Percentiles rank a stretch among this genome's conserved stretches.
Conservation (phyloP, 768 basidiomycete genomes). For the Suillus luteus region DNA sequence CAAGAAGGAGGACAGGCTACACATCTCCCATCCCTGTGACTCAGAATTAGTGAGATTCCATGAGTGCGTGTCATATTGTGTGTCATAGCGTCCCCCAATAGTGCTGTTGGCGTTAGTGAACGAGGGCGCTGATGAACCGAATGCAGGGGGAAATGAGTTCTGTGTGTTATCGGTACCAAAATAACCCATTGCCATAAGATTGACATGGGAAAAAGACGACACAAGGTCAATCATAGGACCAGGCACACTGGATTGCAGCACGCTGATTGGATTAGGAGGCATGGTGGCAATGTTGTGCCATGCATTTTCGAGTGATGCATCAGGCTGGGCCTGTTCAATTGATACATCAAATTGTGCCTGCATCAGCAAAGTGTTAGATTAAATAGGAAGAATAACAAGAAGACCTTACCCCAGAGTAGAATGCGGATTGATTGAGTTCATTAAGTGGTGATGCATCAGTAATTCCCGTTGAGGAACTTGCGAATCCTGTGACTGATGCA, state of each 20-base stretch:
- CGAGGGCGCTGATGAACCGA: not conserved
- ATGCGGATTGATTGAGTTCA: not conserved
- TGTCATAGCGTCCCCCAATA: not conserved
- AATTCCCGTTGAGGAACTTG: not conserved
- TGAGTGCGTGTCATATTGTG: not conserved
- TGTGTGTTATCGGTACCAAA: not conserved
- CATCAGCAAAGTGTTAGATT: not conserved
- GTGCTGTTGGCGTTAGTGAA: not conserved
- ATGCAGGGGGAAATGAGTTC: not conserved
- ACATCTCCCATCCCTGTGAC: not conserved
- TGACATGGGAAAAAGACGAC: not conserved
- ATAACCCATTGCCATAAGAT: not conserved
- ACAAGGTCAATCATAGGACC: not conserved
- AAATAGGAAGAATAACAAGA: not conserved
- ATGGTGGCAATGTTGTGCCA: not conserved
- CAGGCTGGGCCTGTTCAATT: not conserved
- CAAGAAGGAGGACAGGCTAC: constrained; percentile 2
- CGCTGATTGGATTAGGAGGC: not conserved
- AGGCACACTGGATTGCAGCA: constrained; percentile 1
- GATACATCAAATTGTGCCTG: not conserved
- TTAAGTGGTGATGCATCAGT: not conserved
- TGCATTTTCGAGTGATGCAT: not conserved
- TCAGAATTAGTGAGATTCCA: not conserved
- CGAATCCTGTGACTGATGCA: not conserved
- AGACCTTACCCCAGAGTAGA: not conserved